Evolutionary conservation across 2,329 filamentous ascomycete species (phyloP), one percentile per base, ranked within the genome.

Genomic region (Decorospora gaudefroyi): DNA sequence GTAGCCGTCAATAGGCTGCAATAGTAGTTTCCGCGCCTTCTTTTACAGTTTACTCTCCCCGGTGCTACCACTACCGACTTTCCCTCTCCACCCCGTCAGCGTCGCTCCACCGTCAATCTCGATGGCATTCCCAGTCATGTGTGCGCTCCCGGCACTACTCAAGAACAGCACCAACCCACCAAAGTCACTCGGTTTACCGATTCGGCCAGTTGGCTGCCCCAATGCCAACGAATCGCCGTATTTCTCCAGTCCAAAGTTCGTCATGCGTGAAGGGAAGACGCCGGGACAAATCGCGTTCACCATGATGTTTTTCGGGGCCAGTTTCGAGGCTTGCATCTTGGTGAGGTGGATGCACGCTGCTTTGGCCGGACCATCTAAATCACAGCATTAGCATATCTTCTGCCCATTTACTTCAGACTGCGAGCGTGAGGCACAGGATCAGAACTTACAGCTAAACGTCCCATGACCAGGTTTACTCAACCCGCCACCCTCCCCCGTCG

Each of bases 231-330:
- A 68, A 27, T 80, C 76, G 36, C 72, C 71, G 41, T 73, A 78
- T 40, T 75, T 72, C 21, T 76, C 64, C 31, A 82, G 65, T 0
- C 77, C 78, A 21, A 75, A 78, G n/a, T 71, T 73, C 51, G 78
- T 79, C 77, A 80, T 80, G 32, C 78, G 76, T 19, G 74, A 77
- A 30, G 78, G 71, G 52, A 80, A 80, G 10, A 73, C 70, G n/a
- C 72, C 72, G 0, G 68, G 72, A 49, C 71, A 73, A 33, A 74
- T 65, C 25, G 67, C 66, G 38, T 75, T 77, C 47, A 73, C 77
- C 72, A 75, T 79, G 57, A 80, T 77, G 48, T 79, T 77, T 46
- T 76, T 72, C 19, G 71, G 72, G 9, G 76, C 77, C 33, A 80
- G 65, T 49, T 79, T 78, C 13, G 72, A 74, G 12, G 77, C 76